Base-by-base conservation (phyloP, 176 grass and related monocot genomes). In the Zea luxurians region DNA sequence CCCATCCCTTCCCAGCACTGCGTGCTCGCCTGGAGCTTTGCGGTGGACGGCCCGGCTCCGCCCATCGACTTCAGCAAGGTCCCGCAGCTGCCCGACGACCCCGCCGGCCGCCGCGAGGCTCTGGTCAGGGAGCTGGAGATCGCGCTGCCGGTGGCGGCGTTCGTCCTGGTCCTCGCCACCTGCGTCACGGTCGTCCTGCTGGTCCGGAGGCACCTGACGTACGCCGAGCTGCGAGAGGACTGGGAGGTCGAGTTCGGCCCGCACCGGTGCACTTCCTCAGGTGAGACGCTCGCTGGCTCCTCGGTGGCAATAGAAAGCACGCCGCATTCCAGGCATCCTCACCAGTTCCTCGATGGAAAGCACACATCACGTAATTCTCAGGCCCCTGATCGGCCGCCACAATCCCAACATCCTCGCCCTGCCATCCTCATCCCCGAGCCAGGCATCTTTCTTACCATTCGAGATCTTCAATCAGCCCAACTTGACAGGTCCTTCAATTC, bases 21-120 rank as follows among this genome's bases (percentile, higher is more conserved):
- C 0, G 68, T 96, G 13, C 86, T 96, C 8, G 92, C 81, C 15
- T 96, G 92, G 92, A 96, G 92, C 76, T 96, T 92, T 10, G 84
- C 70, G 45, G 61, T 92, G 47, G 67, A 88, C 21, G 61, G 68
- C 5, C 38, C 8, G 17, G 79, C 79, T 52, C 79, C 57, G 18
- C 7, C 16, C 1, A 78, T 96, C 17, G 55, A 90, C 8, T n/a
- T 43, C 7, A 53, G 4, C 0, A 83, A 81, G 48, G 12, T 96
- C 6, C 93, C 93, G 13, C 37, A 78, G 13, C 47, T 96, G 7
- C 82, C 59, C 10, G 5, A 61, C 58, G 4, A 7, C 21, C 5
- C 34, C 58, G 9, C n/a, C 21, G 21, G 10, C 59, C 10, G 12
- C 1, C 20, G 12, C 21, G 21, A 21, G 3, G 58, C 59, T 35